Percentiles rank a stretch among this genome's conserved stretches.
phyloP scores from a whole-genome alignment of 2,329 filamentous ascomycete genomes.

The Coleophoma crateriformis region DNA sequence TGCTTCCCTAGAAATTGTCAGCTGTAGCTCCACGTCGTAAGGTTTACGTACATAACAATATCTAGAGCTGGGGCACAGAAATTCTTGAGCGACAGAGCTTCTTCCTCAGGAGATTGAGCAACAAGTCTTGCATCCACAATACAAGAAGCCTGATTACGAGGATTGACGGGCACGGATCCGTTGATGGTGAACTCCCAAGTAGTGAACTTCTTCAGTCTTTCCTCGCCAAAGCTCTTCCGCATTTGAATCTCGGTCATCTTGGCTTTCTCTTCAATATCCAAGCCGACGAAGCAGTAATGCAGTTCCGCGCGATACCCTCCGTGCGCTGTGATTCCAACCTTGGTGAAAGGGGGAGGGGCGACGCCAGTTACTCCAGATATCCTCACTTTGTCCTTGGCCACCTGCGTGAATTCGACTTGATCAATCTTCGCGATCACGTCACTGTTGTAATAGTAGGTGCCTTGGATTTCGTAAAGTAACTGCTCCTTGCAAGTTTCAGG shows the following conservation, averaged over 20 bases:
- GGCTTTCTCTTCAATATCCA: conserved; percentile 36
- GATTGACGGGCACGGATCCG: neutral
- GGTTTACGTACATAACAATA: conserved; percentile 25
- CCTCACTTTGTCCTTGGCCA: conserved; percentile 41
- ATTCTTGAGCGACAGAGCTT: conserved; percentile 23
- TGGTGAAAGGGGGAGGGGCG: conserved; percentile 30
- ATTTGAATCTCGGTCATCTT: conserved; percentile 34
- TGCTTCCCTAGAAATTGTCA: too few relatives aligned
- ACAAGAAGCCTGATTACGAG: neutral
- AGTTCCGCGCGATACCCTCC: conserved; percentile 38
- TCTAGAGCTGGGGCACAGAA: conserved; percentile 33
- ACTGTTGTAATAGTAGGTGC: conserved; percentile 50
- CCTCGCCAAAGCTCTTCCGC: conserved; percentile 24
- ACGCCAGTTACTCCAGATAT: conserved; percentile 35
- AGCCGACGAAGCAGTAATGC: conserved; percentile 35
- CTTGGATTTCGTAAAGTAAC: conserved; percentile 47
- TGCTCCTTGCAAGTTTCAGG: conserved; percentile 46
- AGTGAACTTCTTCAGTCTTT: conserved; percentile 22
- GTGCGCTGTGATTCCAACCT: conserved; percentile 35
- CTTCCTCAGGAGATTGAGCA: conserved; percentile 35
- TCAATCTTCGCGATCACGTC: conserved; percentile 49
- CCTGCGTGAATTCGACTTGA: conserved; percentile 42
- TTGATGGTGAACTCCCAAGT: conserved; percentile 24
- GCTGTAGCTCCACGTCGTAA: too few relatives aligned
- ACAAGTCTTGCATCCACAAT: conserved; percentile 39